These are phyloP conservation scores for Linnemannia exigua DNA, from an alignment of 192 early-diverging fungal species.

Conservation along the genomic window DNA sequence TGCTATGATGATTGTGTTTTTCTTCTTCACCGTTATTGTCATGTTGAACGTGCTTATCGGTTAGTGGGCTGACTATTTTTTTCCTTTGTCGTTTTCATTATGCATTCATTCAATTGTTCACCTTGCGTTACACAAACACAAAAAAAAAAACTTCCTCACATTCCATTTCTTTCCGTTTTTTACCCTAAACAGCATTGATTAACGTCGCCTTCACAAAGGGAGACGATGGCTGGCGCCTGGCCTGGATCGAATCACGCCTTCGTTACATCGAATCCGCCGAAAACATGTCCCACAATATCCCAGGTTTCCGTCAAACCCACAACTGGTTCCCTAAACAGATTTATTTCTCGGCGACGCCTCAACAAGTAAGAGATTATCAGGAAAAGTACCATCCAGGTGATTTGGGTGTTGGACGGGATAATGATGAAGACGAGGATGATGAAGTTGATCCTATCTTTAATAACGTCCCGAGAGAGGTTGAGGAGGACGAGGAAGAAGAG, in stretches of 20 bases:
- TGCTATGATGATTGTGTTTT: constrained; percentile 24
- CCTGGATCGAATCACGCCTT: constrained; percentile 32
- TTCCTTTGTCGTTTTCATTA: neutral
- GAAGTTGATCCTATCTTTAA: constrained; percentile 1
- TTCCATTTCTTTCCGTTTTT: neutral
- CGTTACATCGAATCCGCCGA: constrained; percentile 42
- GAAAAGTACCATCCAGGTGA: constrained; percentile 16
- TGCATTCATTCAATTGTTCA: neutral
- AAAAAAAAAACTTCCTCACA: neutral
- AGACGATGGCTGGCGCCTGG: constrained; percentile 35
- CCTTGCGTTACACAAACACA: neutral
- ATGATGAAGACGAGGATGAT: neutral
- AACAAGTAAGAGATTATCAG: constrained; percentile 15
- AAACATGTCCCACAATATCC: constrained; percentile 43
- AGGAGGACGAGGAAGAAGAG: neutral
- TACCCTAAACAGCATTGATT: constrained; percentile 26
- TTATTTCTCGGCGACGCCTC: constrained; percentile 19
- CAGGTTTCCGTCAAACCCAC: constrained; percentile 23
- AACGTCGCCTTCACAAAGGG: constrained; percentile 35
- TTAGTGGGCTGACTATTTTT: neutral
- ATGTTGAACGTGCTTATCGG: constrained; percentile 45
- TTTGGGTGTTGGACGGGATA: neutral
- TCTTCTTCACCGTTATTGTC: constrained; percentile 31
- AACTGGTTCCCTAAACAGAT: constrained; percentile 25
- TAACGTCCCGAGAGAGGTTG: neutral